Base-by-base conservation (phyloP, 768 basidiomycete species). In the Rossbeevera mucosa region DNA sequence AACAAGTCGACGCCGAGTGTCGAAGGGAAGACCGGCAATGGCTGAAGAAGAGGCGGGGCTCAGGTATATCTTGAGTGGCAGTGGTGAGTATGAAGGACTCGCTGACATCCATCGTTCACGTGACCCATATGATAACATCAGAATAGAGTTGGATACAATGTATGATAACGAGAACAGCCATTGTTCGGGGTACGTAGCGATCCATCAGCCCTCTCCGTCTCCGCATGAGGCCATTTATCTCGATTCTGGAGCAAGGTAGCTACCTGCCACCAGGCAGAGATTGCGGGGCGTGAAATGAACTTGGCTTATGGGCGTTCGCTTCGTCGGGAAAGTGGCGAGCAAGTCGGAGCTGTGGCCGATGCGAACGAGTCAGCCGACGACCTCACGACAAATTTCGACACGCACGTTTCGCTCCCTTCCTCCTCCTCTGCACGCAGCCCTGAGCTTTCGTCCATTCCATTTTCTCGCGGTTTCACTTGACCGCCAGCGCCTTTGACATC, bases 211-310 rank as follows among this genome's bases (percentile, higher is more conserved):
- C n/a, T n/a, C n/a, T 22, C 48, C 24, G 20, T 25, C 22, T 47
- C 30, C 18, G 30, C 47, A 33, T 16, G 22, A 33, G 11, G 36
- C 14, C 46, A 11, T 24, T 40, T 62, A 82, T 67, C 80, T 74
- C 47, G 72, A 65, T 52, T 86, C 86, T 0, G 82, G 76, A 20
- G 86, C 72, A 38, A 83, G 72, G 64, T 85, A 87, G 40, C 76
- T 77, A 5, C 95, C 95, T 16, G 88, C 87, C 42, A 88, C 91
- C 51, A 98, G 72, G 68, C 92, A 94, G 29, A 99, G 78, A 69
- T 99, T 99, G 13, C 95, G 82, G 25, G 93, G 83, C 8, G 96
- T 98, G 63, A 98, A 96, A 59, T 96, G 91, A 9, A 94, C 85
- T 62, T 94, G 88, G 22, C 83, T 82, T 59, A 98, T 81, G 1